phyloP scores from a whole-genome alignment of 306 rosid genomes.

The Casuarina equisetifolia region DNA sequence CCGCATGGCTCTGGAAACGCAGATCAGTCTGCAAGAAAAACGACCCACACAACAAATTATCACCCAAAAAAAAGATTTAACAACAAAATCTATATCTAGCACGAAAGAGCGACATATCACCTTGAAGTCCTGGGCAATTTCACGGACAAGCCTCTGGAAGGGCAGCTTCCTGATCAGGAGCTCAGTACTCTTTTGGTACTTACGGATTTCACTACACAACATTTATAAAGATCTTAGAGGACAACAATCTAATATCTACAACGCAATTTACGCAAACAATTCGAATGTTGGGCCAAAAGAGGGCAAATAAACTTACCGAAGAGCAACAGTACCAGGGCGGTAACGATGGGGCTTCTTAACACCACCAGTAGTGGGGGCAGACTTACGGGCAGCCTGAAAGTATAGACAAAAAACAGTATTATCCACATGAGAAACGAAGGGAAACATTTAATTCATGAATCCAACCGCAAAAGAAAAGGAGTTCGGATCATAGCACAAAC shows the following conservation, averaged over 20 bases:
- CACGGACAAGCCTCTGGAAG: constrained; percentile 92
- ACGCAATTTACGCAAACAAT: background rate
- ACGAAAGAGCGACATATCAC: constrained; percentile 18
- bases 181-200: constrained; percentile 94
- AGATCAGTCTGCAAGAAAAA: constrained; percentile 66
- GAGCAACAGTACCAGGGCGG: constrained; percentile 95
- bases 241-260: background rate
- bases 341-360: constrained; percentile 96
- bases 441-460: background rate
- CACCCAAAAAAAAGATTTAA: background rate
- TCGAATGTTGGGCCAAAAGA: too few species aligned
- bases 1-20: constrained; percentile 97
- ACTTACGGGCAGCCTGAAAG: constrained; percentile 87
- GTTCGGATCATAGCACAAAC: constrained; percentile 22
- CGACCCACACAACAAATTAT: background rate
- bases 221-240: accelerated
- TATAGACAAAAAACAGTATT: accelerated
- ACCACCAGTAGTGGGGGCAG: constrained; percentile 96
- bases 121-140: constrained; percentile 96
- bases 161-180: constrained; percentile 88
- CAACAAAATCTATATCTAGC: too few species aligned
- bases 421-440: too few species aligned
- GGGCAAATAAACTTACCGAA: constrained; percentile 45
- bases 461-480: accelerated
- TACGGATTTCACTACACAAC: constrained; percentile 73